phyloP scores from a whole-genome alignment of 768 basidiomycete genomes.

The Lentinula sp. region DNA sequence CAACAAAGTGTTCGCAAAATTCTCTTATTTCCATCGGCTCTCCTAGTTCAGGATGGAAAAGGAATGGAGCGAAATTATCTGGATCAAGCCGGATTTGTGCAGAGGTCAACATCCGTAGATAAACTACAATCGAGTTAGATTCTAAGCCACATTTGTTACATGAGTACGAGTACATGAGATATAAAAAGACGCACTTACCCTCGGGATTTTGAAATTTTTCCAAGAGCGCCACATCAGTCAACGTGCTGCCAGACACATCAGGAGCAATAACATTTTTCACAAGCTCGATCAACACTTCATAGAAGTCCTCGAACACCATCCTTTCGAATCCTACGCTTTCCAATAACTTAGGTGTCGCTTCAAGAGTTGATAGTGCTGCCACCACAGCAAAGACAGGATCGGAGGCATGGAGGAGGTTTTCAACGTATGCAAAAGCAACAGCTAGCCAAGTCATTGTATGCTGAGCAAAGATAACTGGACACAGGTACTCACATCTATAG shows the following conservation, averaged over 20 bases:
- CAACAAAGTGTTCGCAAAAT: conserved; percentile 78
- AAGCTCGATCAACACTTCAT: conserved; percentile 52
- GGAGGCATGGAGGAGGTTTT: conserved; percentile 49
- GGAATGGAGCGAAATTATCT: conserved; percentile 60
- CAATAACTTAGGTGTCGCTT: conserved; percentile 43
- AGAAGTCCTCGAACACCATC: conserved; percentile 71
- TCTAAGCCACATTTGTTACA: conserved; percentile 24
- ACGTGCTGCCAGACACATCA: conserved; percentile 22
- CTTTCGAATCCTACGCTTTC: conserved; percentile 55
- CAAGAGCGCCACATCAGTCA: conserved; percentile 36
- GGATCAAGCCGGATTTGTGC: conserved; percentile 69
- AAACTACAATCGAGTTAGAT: conserved; percentile 72
- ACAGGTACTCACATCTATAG: conserved; percentile 62
- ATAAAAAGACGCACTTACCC: conserved; percentile 32
- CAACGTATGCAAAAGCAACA: conserved; percentile 75
- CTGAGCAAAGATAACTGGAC: conserved; percentile 10
- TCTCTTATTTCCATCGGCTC: conserved; percentile 47
- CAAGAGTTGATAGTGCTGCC: conserved; percentile 44
- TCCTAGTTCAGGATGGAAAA: conserved; percentile 69
- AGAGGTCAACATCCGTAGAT: conserved; percentile 77
- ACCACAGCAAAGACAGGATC: conserved; percentile 42
- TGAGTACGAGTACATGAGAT: neutral
- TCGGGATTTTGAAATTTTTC: conserved; percentile 47
- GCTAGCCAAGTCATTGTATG: conserved; percentile 37
- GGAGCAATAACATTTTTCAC: conserved; percentile 37